Evolutionary conservation across 2,329 filamentous ascomycete genomes (phyloP).

Genomic region (Aspergillus thermomutatus): DNA sequence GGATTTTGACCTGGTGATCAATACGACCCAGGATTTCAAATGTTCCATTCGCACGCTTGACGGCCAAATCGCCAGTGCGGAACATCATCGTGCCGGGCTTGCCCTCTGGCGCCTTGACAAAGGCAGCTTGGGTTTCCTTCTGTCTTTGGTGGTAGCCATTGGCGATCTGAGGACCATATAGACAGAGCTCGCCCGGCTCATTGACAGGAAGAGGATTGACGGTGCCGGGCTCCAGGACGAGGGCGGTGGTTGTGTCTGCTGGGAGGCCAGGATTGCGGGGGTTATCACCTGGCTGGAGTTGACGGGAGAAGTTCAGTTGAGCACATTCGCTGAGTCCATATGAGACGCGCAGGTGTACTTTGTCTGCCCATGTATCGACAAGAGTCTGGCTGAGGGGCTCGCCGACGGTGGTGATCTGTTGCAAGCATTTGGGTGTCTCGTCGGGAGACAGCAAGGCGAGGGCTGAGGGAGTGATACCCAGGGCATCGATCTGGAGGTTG

Average conservation of each 20-base stretch:
- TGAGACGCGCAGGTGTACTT: not conserved
- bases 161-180: not conserved
- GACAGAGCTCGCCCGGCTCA: not conserved
- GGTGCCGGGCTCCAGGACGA: not conserved
- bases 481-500: not conserved
- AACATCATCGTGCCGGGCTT: not conserved
- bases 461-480: not conserved
- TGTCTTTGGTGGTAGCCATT: not conserved
- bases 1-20: constrained; percentile 1
- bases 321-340: not conserved
- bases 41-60: not conserved
- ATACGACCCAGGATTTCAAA: constrained; percentile 1
- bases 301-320: not conserved
- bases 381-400: not conserved
- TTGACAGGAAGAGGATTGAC: not conserved
- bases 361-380: not conserved
- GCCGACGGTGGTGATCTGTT: not conserved
- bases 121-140: not conserved
- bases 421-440: not conserved
- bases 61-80: constrained; percentile 1
- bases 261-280: not conserved
- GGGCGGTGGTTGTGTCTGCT: not conserved
- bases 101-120: not conserved
- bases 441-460: not conserved
- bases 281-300: not conserved